phyloP scores from a whole-genome alignment of 2,329 filamentous ascomycete species.

The Ceratocystis colombiana region DNA sequence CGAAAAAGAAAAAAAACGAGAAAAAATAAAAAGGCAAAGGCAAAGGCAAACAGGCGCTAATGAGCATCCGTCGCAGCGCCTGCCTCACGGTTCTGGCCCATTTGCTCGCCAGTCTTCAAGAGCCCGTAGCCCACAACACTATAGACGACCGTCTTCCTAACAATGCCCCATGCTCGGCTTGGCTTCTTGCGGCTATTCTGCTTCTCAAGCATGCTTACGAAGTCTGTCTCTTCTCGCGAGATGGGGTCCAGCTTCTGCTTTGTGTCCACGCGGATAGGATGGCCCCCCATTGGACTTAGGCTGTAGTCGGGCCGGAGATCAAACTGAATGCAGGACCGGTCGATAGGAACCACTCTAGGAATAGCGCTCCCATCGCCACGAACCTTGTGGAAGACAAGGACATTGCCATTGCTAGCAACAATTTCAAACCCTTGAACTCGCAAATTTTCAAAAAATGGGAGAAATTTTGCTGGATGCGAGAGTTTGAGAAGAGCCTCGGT shows the following conservation, averaged over 20 bases:
- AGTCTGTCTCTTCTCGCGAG: slow-evolving; percentile 10
- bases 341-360: slow-evolving; percentile 8
- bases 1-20: slow-evolving; percentile 13
- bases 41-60: slow-evolving; percentile 33
- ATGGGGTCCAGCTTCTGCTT: background rate
- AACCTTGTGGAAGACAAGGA: slow-evolving; percentile 57
- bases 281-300: slow-evolving; percentile 7
- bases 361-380: slow-evolving; percentile 31
- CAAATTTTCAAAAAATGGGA: slow-evolving; percentile 51
- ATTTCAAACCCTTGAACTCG: slow-evolving; percentile 56
- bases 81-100: slow-evolving; percentile 3
- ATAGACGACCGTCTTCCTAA: slow-evolving; percentile 27
- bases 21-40: background rate
- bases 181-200: slow-evolving; percentile 15
- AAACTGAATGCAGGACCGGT: slow-evolving; percentile 10
- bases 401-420: slow-evolving; percentile 50
- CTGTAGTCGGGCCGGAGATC: slow-evolving; percentile 18
- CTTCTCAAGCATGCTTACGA: slow-evolving; percentile 12
- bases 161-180: background rate
- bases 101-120: slow-evolving; percentile 15
- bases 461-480: slow-evolving; percentile 53
- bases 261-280: slow-evolving; percentile 21
- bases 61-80: slow-evolving; percentile 30
- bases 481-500: slow-evolving; percentile 51
- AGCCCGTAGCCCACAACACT: slow-evolving; percentile 12